Percentiles rank a stretch among this genome's conserved stretches.
These are phyloP conservation scores for Homolaphlyctis polyrhiza DNA, from an alignment of 371 early-diverging fungal genomes.

Conservation along the genomic window DNA sequence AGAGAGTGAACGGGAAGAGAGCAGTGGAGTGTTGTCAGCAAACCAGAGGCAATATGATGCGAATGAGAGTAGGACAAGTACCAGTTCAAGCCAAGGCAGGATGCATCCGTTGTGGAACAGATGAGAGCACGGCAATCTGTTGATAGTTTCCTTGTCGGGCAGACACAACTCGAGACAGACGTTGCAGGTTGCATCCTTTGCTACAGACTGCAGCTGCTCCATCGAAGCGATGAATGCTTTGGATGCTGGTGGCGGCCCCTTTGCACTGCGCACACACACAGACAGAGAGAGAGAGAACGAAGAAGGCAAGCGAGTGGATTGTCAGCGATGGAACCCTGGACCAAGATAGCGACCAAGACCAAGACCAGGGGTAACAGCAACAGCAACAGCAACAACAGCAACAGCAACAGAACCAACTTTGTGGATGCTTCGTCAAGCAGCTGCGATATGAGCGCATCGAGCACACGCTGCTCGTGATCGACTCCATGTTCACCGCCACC, in stretches of 20 bases:
- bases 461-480: slow-evolving; percentile 42
- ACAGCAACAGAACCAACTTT: slow-evolving; percentile 19
- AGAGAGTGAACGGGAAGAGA: not conserved
- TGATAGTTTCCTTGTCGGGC: slow-evolving; percentile 31
- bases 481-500: slow-evolving; percentile 30
- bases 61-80: slow-evolving; percentile 13
- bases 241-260: slow-evolving; percentile 59
- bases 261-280: slow-evolving; percentile 15
- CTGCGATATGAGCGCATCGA: slow-evolving; percentile 55
- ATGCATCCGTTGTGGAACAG: slow-evolving; percentile 63
- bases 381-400: too few species aligned
- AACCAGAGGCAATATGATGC: not conserved
- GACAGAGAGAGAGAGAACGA: not conserved
- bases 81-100: slow-evolving; percentile 58
- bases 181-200: slow-evolving; percentile 44
- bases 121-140: slow-evolving; percentile 65
- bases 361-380: too few species aligned
- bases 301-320: not conserved
- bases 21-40: not conserved
- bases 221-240: slow-evolving; percentile 51
- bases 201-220: slow-evolving; percentile 26
- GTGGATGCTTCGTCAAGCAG: slow-evolving; percentile 58
- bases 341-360: too few species aligned
- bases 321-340: too few species aligned
- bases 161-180: slow-evolving; percentile 62